Evolutionary conservation across 116 monocot genomes (phyloP), one percentile per base, ranked within the genome.

Genomic region (Cymodocea nodosa): DNA sequence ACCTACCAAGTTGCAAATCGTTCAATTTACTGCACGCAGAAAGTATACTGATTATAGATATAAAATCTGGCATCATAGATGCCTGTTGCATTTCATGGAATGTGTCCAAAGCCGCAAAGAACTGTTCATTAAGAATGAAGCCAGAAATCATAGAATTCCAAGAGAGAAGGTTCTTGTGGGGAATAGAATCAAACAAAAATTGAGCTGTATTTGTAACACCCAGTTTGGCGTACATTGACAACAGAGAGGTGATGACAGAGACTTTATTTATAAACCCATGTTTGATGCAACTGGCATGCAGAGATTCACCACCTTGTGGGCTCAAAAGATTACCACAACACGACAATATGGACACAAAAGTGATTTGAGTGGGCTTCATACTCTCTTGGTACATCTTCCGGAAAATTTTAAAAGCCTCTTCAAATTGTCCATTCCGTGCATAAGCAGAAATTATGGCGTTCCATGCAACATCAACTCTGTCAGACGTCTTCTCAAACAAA

Each of bases 91-190:
- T 87, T 48, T 62, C 57, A 0, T 19, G 44, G 37, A 84, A 80
- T 50, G 70, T 65, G 30, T 69, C 66, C 16, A 92, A 51, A 63
- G 61, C 70, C 34, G 37, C 22, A 20, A 49, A n/a, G 25, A 75
- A 71, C 8, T 70, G 18, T 20, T 68, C 79, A 59, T 84, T 79
- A 15, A 68, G 51, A 59, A 80, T 60, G 68, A 71, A 80, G 13
- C 76, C 87, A 55, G 91, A 87, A 19, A 86, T 59, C 72, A 92
- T 80, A 37, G 76, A 76, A 72, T 84, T 87, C 71, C 63, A 92
- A 16, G 84, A 67, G 11, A 92, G 66, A 39, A 84, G 69, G 53
- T 64, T 82, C 52, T 82, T 82, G 59, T 74, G 74, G 0, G 72
- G 48, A 54, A 71, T 36, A 4, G 24, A 53, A 17, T 57, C 17